phyloP scores from a whole-genome alignment of 2,329 filamentous ascomycete species.

The Aspergillus pseudonomiae region DNA sequence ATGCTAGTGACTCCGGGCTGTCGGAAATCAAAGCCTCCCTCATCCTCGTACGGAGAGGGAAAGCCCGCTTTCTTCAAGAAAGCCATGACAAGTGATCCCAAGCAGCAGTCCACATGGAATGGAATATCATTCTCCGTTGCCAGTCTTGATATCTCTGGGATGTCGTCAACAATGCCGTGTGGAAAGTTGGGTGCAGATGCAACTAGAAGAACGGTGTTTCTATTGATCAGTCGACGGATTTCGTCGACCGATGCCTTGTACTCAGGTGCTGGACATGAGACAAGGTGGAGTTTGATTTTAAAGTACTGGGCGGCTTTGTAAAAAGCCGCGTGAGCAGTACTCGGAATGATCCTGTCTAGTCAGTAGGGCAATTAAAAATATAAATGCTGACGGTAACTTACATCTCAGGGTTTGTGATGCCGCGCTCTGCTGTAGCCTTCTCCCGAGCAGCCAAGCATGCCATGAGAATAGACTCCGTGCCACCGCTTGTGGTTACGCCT shows the following conservation, averaged over 20 bases:
- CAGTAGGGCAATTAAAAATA: no score
- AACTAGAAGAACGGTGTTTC: slow-evolving; percentile 90
- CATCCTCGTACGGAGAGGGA: slow-evolving; percentile 40
- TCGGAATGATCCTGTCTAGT: slow-evolving; percentile 75
- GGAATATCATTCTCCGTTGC: slow-evolving; percentile 73
- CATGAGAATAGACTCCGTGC: slow-evolving; percentile 96
- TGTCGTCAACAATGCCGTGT: slow-evolving; percentile 97
- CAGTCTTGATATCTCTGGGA: slow-evolving; percentile 78
- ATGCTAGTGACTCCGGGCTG: slow-evolving; percentile 94
- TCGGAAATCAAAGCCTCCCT: slow-evolving; percentile 76
- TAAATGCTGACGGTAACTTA: slow-evolving; percentile 48
- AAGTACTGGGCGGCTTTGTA: slow-evolving; percentile 96
- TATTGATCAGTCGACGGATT: slow-evolving; percentile 84
- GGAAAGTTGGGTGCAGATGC: slow-evolving; percentile 97
- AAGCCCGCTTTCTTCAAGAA: slow-evolving; percentile 94
- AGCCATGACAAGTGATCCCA: slow-evolving; percentile 92
- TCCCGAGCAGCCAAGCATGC: slow-evolving; percentile 88
- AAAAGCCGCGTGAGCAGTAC: slow-evolving; percentile 97
- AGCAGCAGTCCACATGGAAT: slow-evolving; percentile 97
- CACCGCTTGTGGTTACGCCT: slow-evolving; percentile 87
- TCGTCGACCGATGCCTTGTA: slow-evolving; percentile 78
- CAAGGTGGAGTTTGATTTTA: slow-evolving; percentile 90
- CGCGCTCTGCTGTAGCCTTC: slow-evolving; percentile 81
- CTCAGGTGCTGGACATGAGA: slow-evolving; percentile 78
- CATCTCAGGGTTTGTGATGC: slow-evolving; percentile 94